These are phyloP conservation scores for Epichloe glyceriae DNA, from an alignment of 2,329 filamentous ascomycete species.

Conservation along the genomic window DNA sequence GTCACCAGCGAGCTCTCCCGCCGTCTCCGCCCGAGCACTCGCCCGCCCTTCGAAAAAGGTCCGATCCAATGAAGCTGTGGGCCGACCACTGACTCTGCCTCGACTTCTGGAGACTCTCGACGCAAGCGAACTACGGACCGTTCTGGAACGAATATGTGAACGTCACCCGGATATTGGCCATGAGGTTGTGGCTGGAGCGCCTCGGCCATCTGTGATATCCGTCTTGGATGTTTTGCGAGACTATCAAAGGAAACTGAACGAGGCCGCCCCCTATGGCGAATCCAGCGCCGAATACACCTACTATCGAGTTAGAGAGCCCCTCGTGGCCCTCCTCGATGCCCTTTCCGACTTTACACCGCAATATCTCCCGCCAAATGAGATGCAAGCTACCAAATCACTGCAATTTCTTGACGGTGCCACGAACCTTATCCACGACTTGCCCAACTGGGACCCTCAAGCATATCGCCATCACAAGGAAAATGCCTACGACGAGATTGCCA, in stretches of 20 bases:
- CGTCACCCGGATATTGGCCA: conserved; percentile 74
- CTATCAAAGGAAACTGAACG: conserved; percentile 67
- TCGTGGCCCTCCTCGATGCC: conserved; percentile 73
- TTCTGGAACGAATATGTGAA: conserved; percentile 86
- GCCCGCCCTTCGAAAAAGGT: conserved; percentile 51
- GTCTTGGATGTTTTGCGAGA: conserved; percentile 68
- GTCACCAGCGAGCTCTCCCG: conserved; percentile 73
- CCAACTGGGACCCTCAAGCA: conserved; percentile 78
- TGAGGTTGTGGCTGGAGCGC: conserved; percentile 73
- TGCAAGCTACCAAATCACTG: conserved; percentile 69
- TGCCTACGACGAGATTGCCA: conserved; percentile 90
- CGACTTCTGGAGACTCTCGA: conserved; percentile 92
- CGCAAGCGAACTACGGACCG: conserved; percentile 65
- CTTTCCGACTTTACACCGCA: conserved; percentile 90
- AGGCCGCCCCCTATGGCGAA: conserved; percentile 75
- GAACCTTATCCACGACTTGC: conserved; percentile 75
- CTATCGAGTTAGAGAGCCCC: conserved; percentile 73
- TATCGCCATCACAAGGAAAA: conserved; percentile 90
- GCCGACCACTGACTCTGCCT: conserved; percentile 41
- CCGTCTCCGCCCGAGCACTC: conserved; percentile 55
- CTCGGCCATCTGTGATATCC: conserved; percentile 71
- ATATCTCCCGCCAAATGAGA: conserved; percentile 84
- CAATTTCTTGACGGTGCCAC: conserved; percentile 84
- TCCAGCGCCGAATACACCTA: conserved; percentile 86
- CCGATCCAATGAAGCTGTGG: conserved; percentile 50